Conservation (phyloP, 2,329 filamentous ascomycete genomes). For the Sporothrix pseudoabietina region DNA sequence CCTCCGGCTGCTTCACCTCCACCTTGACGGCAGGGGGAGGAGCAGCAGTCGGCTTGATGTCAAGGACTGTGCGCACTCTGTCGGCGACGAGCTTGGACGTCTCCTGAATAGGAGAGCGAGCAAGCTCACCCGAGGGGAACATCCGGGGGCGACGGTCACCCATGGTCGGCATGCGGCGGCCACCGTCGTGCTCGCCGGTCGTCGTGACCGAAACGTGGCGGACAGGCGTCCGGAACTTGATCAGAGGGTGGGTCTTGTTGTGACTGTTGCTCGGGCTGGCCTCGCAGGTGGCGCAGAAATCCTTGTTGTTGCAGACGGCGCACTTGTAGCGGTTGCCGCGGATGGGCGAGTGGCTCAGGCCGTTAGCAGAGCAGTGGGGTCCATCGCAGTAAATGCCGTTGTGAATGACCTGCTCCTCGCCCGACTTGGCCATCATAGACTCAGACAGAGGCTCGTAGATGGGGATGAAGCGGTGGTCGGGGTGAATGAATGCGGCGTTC, state of each 20-base stretch:
- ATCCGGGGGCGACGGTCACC: conserved; percentile 59
- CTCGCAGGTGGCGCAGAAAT: conserved; percentile 95
- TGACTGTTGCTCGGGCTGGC: conserved; percentile 80
- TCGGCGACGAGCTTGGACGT: conserved; percentile 24
- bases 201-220: conserved; percentile 86
- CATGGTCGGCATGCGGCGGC: conserved; percentile 66
- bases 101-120: neutral
- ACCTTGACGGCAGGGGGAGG: neutral
- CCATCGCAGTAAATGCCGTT: conserved; percentile 93
- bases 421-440: too few species aligned
- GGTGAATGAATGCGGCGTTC: conserved; percentile 69
- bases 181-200: conserved; percentile 72
- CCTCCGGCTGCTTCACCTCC: neutral
- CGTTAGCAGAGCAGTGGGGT: conserved; percentile 69
- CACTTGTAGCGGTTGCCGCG: conserved; percentile 93
- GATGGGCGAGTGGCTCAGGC: conserved; percentile 62
- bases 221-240: conserved; percentile 95
- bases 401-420: conserved; percentile 59
- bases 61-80: conserved; percentile 65
- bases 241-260: conserved; percentile 93
- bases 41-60: conserved; percentile 60
- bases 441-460: conserved; percentile 66
- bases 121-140: neutral
- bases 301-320: conserved; percentile 88
- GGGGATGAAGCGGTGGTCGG: conserved; percentile 83